Evolutionary conservation across 352 stramenopile genomes (phyloP).

Genomic region (Globisporangium splendens): DNA sequence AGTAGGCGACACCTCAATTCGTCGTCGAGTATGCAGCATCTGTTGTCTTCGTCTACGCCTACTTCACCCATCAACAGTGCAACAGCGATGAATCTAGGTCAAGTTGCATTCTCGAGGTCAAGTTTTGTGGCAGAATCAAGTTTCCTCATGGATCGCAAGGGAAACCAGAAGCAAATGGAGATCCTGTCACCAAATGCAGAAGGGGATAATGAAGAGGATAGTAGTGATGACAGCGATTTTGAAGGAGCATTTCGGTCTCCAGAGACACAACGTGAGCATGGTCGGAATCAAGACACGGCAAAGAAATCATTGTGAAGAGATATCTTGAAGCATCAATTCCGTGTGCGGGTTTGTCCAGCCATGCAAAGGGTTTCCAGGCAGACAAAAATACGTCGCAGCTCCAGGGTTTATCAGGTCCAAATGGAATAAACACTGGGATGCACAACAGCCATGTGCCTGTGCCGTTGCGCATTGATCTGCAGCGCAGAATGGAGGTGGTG

Average conservation of each 20-base stretch:
- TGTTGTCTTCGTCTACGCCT: not conserved
- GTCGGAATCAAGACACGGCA: not conserved
- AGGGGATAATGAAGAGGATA: slow-evolving; percentile 4
- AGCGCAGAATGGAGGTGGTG: slow-evolving; percentile 56
- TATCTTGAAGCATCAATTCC: slow-evolving; percentile 26
- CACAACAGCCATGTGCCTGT: slow-evolving; percentile 35
- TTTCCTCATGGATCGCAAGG: slow-evolving; percentile 6
- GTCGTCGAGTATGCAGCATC: slow-evolving; percentile 7
- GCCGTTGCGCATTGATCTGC: slow-evolving; percentile 51
- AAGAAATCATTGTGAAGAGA: slow-evolving; percentile 43
- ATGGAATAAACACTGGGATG: not conserved
- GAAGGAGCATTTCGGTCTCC: not conserved
- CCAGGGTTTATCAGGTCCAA: not conserved
- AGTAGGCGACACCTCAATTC: slow-evolving; percentile 15
- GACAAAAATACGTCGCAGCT: not conserved
- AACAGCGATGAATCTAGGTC: slow-evolving; percentile 7
- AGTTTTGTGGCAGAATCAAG: slow-evolving; percentile 14
- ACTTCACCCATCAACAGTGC: slow-evolving; percentile 1
- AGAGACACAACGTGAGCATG: not conserved
- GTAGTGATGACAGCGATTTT: slow-evolving; percentile 10
- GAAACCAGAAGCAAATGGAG: not conserved
- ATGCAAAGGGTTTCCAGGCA: not conserved
- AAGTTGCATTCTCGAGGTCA: slow-evolving; percentile 9
- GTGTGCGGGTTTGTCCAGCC: not conserved
- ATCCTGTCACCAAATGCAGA: slow-evolving; percentile 11